Evolutionary conservation across 805 yeast genomes (phyloP).

Genomic region (Metschnikowia chrysomelidarum): DNA sequence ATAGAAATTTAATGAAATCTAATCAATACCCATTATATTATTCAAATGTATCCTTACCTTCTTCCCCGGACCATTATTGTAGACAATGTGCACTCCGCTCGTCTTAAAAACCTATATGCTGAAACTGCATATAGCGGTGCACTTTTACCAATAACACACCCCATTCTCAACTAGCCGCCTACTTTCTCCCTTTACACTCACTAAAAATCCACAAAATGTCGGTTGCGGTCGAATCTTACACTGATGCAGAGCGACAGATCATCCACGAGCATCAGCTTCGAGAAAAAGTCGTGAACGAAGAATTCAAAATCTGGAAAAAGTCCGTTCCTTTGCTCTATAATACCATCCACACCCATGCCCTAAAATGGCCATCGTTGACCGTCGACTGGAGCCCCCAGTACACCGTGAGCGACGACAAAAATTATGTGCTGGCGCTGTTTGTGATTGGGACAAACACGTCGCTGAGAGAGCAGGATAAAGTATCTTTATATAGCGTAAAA

Average conservation of each 20-base stretch:
- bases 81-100: too few relatives aligned
- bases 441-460: slow-evolving; percentile 49
- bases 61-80: too few relatives aligned
- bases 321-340: slow-evolving; percentile 77
- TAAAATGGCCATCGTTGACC: slow-evolving; percentile 69
- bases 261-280: slow-evolving; percentile 48
- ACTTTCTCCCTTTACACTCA: slow-evolving; percentile 1
- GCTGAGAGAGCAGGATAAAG: slow-evolving; percentile 39
- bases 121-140: too few relatives aligned
- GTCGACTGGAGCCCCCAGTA: slow-evolving; percentile 64
- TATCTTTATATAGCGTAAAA: slow-evolving; percentile 44
- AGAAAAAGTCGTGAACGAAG: slow-evolving; percentile 71
- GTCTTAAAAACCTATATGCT: too few relatives aligned
- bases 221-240: slow-evolving; percentile 13
- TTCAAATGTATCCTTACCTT: too few relatives aligned
- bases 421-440: slow-evolving; percentile 36
- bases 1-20: too few relatives aligned
- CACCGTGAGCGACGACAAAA: slow-evolving; percentile 25
- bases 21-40: too few relatives aligned
- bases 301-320: slow-evolving; percentile 78
- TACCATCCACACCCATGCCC: slow-evolving; percentile 63
- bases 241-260: slow-evolving; percentile 35
- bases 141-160: slow-evolving; percentile 3
- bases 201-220: slow-evolving; percentile 3
- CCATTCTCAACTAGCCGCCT: slow-evolving; percentile 1